Evolutionary conservation across 768 basidiomycete genomes (phyloP).

Genomic region (Leucosporidium yakuticum): DNA sequence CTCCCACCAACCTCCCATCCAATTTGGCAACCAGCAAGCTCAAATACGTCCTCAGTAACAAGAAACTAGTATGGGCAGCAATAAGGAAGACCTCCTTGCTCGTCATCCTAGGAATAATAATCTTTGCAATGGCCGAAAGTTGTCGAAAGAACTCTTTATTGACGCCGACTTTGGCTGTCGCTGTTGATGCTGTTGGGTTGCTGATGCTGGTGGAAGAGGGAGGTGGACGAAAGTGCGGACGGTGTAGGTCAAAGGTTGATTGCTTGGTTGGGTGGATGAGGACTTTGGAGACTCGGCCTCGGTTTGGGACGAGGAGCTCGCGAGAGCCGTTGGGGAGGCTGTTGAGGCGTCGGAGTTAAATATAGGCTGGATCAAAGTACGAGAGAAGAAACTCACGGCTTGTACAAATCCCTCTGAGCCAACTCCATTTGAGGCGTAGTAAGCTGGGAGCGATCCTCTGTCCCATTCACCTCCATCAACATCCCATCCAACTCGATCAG

Average conservation of each 20-base stretch:
- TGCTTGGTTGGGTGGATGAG: constrained; percentile 35
- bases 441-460: constrained; percentile 11
- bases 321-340: constrained; percentile 28
- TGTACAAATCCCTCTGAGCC: constrained; percentile 32
- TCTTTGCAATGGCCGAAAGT: constrained; percentile 34
- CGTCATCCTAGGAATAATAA: constrained; percentile 33
- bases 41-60: constrained; percentile 76
- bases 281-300: constrained; percentile 32
- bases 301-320: constrained; percentile 35
- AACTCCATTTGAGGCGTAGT: constrained; percentile 35
- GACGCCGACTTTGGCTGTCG: constrained; percentile 27
- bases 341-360: background rate
- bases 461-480: too few relatives aligned
- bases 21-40: constrained; percentile 80
- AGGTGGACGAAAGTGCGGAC: constrained; percentile 24
- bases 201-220: background rate
- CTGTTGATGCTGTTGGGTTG: background rate
- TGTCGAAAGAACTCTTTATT: constrained; percentile 39
- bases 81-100: constrained; percentile 66
- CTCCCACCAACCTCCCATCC: constrained; percentile 82
- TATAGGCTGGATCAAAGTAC: background rate
- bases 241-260: constrained; percentile 33
- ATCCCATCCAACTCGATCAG: background rate
- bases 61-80: constrained; percentile 71
- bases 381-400: constrained; percentile 8